Evolutionary conservation across 805 yeast species (phyloP).

Genomic region (Metschnikowia proteae): DNA sequence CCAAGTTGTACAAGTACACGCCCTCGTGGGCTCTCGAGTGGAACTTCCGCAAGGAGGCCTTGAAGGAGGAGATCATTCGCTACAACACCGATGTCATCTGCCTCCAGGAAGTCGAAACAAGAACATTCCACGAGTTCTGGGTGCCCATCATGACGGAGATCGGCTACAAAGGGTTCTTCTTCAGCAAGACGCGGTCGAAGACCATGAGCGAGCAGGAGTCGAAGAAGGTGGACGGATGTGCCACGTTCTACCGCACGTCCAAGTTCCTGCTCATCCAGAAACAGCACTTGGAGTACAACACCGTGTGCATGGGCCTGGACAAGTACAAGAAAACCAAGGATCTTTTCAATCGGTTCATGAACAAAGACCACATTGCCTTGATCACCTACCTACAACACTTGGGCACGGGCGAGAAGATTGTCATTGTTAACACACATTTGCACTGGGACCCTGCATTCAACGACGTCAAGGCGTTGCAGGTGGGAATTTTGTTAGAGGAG

Average conservation of each 20-base stretch:
- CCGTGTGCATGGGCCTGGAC: conserved; percentile 74
- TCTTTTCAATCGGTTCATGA: conserved; percentile 92
- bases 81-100: conserved; percentile 76
- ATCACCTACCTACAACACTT: conserved; percentile 70
- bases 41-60: conserved; percentile 79
- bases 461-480: conserved; percentile 95
- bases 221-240: conserved; percentile 96
- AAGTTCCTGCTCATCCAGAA: conserved; percentile 70
- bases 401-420: conserved; percentile 64
- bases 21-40: conserved; percentile 97
- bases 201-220: conserved; percentile 81
- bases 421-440: conserved; percentile 86
- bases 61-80: conserved; percentile 67
- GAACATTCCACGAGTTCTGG: conserved; percentile 85
- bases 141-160: conserved; percentile 62
- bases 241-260: conserved; percentile 73
- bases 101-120: conserved; percentile 92
- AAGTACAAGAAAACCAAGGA: conserved; percentile 91
- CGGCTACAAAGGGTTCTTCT: conserved; percentile 81
- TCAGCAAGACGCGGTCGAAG: conserved; percentile 86
- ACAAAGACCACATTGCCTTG: conserved; percentile 89
- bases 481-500: conserved; percentile 86
- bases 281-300: conserved; percentile 76
- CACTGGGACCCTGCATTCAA: conserved; percentile 98
- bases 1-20: conserved; percentile 87